Evolutionary conservation across 495 filamentous ascomycete genomes (phyloP), one percentile per base, ranked within the genome.

Genomic region (Rhypophila decipiens): DNA sequence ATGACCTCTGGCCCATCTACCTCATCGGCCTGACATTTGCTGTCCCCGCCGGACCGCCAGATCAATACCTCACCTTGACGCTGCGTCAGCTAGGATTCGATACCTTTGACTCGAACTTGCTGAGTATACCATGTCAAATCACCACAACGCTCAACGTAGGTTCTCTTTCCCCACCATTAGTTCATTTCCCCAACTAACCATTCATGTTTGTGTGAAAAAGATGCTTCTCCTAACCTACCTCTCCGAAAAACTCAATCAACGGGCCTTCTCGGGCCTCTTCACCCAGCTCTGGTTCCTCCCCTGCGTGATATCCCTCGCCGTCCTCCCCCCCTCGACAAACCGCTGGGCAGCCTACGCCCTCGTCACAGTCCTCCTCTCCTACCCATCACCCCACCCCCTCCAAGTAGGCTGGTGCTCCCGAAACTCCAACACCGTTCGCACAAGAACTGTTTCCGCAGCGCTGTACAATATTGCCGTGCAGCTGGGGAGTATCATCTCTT

Each of bases 111-210:
- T 82, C 83, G 3, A 89, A 87, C 51, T 63, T 90, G 23, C 63
- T 89, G 22, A 83, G 77, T 3, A 86, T 90, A 27, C 85, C 85
- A n/a, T n/a, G n/a, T n/a, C n/a, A n/a, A n/a, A n/a, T n/a, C n/a
- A n/a, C n/a, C n/a, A n/a, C n/a, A n/a, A n/a, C n/a, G n/a, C n/a
- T n/a, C n/a, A n/a, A n/a, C n/a, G n/a, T n/a, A n/a, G n/a, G n/a
- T n/a, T n/a, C n/a, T n/a, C n/a, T n/a, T n/a, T n/a, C n/a, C n/a
- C n/a, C n/a, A n/a, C n/a, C n/a, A n/a, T n/a, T n/a, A n/a, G n/a
- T n/a, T n/a, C n/a, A n/a, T n/a, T n/a, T n/a, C n/a, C n/a, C n/a
- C n/a, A n/a, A n/a, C n/a, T n/a, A n/a, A n/a, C n/a, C n/a, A n/a
- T n/a, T n/a, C n/a, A n/a, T n/a, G n/a, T n/a, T n/a, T n/a, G n/a